Conservation (phyloP, 768 basidiomycete genomes). For the Pisolithus orientalis region DNA sequence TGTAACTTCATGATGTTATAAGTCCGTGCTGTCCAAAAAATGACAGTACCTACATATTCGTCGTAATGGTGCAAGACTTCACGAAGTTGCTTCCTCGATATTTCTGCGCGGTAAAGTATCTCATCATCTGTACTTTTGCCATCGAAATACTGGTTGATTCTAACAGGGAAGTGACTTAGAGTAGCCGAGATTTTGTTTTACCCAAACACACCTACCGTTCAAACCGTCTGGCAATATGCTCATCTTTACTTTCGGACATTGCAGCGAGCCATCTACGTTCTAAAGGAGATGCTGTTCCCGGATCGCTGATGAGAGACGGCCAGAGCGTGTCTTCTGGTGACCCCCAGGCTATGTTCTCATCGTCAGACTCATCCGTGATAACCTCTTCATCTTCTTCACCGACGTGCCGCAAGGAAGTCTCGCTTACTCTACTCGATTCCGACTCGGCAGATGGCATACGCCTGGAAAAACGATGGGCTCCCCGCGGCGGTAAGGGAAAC, state of each 20-base stretch:
- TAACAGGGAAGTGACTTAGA: constrained; percentile 24
- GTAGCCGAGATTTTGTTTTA: background rate
- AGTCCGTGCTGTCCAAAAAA: background rate
- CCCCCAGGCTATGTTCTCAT: constrained; percentile 44
- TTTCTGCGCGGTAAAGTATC: constrained; percentile 83
- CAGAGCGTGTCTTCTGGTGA: constrained; percentile 40
- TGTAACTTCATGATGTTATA: constrained; percentile 29
- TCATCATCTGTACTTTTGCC: constrained; percentile 90
- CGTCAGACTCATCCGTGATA: constrained; percentile 37
- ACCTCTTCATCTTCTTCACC: constrained; percentile 26
- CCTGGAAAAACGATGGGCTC: constrained; percentile 40
- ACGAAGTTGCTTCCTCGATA: constrained; percentile 77
- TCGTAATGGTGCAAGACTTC: constrained; percentile 82
- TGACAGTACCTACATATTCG: constrained; percentile 63
- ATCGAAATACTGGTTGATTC: constrained; percentile 91
- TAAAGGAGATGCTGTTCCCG: constrained; percentile 70
- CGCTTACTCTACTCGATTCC: constrained; percentile 33
- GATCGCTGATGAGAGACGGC: constrained; percentile 74
- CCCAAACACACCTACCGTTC: constrained; percentile 51
- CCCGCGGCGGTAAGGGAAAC: constrained; percentile 51
- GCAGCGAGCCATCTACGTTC: constrained; percentile 83
- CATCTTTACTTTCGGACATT: constrained; percentile 83
- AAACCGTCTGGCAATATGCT: constrained; percentile 63
- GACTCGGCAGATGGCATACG: constrained; percentile 45
- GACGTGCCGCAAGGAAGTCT: constrained; percentile 27